Evolutionary conservation across 2,329 filamentous ascomycete genomes (phyloP), one percentile per base, ranked within the genome.

Genomic region (Dactylellina haptotyla): DNA sequence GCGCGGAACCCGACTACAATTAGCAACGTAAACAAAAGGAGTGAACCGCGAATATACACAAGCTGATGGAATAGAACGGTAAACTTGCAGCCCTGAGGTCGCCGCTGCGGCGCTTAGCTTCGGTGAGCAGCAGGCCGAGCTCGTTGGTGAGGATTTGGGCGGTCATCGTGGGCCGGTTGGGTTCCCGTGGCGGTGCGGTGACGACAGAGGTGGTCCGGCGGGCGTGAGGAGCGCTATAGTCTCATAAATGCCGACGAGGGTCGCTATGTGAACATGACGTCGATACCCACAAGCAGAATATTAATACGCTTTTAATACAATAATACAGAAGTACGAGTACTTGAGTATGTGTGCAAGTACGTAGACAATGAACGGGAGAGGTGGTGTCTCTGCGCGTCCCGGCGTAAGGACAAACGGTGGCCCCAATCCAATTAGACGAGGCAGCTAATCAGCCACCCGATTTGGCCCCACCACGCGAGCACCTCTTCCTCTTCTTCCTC

Each of bases 51-150:
- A 30, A 20, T 64, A 58, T 18, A 10, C n/a, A 2, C 32, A 58
- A 3, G 41, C 12, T 18, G 23, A 18, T 23, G 23, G 12, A 25
- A 18, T 18, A 46, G 41, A 23, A 46, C 18, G n/a, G 41, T n/a
- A n/a, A 34, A 37, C 85, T 78, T 82, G 90, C 90, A 85, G 90
- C 91, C 83, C 91, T 88, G 59, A 99, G 85, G 79, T 98, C 95
- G 77, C 90, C 88, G 81, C 97, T 90, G 82, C 96, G 98, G 79
- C 94, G 88, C 83, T 96, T 98, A 80, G 93, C 95, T 84, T 99
- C 95, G 82, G 96, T 92, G 78, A 97, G 90, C 80, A 97, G 87
- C 83, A 92, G 96, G 79, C 90, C 87, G 81, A 97, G 87, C 86
- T 97, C 93, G 69, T 91, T 89, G 79, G 89, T 88, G 79, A 97